Conservation (phyloP, 106 monocot species). For the Dendrobium chrysotoxum region DNA sequence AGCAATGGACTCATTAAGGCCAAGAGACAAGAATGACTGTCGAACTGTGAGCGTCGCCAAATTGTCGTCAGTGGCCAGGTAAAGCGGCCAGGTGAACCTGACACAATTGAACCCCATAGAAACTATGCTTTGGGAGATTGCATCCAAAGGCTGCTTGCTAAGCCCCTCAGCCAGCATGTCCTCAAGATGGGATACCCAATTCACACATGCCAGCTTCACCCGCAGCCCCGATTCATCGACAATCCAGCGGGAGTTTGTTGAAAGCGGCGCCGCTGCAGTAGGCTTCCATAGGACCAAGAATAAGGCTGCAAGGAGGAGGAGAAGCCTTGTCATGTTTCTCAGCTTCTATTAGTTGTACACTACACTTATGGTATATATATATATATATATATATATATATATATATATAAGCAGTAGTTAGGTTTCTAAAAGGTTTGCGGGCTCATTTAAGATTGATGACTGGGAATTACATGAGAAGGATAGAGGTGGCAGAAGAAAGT, state of each 20-base stretch:
- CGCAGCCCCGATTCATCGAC: conserved; percentile 38
- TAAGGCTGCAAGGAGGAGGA: neutral
- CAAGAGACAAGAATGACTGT: conserved; percentile 34
- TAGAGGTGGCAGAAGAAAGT: too few relatives aligned
- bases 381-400: too few relatives aligned
- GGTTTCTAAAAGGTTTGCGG: neutral
- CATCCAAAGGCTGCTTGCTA: conserved; percentile 35
- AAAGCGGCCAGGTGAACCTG: conserved; percentile 59
- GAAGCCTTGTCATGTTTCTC: neutral
- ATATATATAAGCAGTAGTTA: neutral
- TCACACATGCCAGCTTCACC: conserved; percentile 67
- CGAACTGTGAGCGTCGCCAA: conserved; percentile 29
- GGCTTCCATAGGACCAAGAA: neutral
- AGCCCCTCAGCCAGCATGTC: conserved; percentile 55
- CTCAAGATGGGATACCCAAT: conserved; percentile 60
- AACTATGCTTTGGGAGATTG: conserved; percentile 36
- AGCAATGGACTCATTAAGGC: conserved; percentile 33
- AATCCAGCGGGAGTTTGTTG: conserved; percentile 53
- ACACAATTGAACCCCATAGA: conserved; percentile 72
- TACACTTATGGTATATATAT: neutral
- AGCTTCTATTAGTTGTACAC: neutral
- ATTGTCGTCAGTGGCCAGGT: conserved; percentile 36
- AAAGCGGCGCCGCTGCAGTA: conserved; percentile 16
- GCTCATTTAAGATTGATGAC: neutral
- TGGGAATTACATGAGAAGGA: too few relatives aligned